These are phyloP conservation scores for Vararia minispora DNA, from an alignment of 768 basidiomycete species.

Conservation along the genomic window DNA sequence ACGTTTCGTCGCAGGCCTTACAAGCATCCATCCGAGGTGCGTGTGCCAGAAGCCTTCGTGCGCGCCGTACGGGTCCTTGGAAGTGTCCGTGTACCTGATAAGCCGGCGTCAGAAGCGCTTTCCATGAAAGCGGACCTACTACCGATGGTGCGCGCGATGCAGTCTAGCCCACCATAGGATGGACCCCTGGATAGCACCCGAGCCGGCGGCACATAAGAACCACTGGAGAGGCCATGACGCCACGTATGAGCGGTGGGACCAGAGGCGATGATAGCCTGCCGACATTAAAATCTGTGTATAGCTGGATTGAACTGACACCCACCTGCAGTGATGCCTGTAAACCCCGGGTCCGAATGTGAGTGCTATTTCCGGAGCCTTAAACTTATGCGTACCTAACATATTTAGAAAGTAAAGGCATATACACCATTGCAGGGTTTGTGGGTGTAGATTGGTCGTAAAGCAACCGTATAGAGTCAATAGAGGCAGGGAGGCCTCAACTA, in stretches of 20 bases:
- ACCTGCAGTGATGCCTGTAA: conserved; percentile 17
- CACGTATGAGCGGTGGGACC: conserved; percentile 46
- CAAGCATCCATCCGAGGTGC: conserved; percentile 42
- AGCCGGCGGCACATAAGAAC: conserved; percentile 32
- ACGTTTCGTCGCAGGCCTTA: conserved; percentile 35
- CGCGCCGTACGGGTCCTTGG: conserved; percentile 46
- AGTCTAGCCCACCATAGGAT: conserved; percentile 46
- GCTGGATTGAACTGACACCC: neutral
- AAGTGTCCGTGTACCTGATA: conserved; percentile 36
- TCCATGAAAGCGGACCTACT: neutral
- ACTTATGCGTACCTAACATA: conserved; percentile 5
- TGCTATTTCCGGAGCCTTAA: neutral
- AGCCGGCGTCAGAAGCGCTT: neutral
- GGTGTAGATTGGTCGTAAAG: neutral
- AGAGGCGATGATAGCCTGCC: conserved; percentile 42
- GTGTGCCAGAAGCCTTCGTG: conserved; percentile 39
- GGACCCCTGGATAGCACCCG: conserved; percentile 42
- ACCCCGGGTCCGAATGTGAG: neutral
- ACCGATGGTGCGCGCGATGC: conserved; percentile 42
- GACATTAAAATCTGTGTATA: conserved; percentile 16
- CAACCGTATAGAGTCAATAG: conserved; percentile 1
- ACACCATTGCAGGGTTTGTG: neutral
- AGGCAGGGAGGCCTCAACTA: neutral
- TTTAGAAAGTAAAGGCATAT: conserved; percentile 2
- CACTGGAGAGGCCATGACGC: conserved; percentile 36